Conservation (phyloP, 371 early-diverging fungal genomes). For the Chytridium lagenaria region DNA sequence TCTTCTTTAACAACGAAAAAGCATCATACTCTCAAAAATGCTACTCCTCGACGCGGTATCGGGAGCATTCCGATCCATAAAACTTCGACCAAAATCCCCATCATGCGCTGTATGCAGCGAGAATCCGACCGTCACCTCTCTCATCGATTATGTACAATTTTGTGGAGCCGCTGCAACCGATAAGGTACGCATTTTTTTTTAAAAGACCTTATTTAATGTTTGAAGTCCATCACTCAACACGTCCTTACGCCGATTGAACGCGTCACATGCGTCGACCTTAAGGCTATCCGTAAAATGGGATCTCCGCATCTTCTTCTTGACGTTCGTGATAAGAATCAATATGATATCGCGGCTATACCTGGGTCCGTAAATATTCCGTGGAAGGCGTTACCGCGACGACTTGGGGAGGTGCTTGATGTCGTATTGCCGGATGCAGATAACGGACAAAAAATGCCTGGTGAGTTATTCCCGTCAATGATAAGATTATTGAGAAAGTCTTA, state of each 20-base stretch:
- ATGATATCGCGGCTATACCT: constrained; percentile 79
- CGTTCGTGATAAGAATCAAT: constrained; percentile 84
- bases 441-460: too few relatives aligned
- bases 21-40: too few relatives aligned
- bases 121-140: constrained; percentile 72
- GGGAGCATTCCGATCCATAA: constrained; percentile 83
- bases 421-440: too few relatives aligned
- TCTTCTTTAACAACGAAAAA: too few relatives aligned
- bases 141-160: constrained; percentile 89
- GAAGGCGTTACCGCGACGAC: constrained; percentile 18
- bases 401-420: constrained; percentile 31
- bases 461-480: too few relatives aligned
- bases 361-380: constrained; percentile 54
- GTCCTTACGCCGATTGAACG: constrained; percentile 24
- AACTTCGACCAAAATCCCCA: constrained; percentile 69
- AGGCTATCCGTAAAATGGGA: constrained; percentile 22
- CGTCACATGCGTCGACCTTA: constrained; percentile 4
- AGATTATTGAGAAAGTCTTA: too few relatives aligned
- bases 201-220: neutral
- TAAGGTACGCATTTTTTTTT: constrained; percentile 52
- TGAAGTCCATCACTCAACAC: constrained; percentile 20
- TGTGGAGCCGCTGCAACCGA: constrained; percentile 84
- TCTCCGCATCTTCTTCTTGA: constrained; percentile 81
- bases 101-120: constrained; percentile 89
- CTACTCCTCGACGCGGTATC: constrained; percentile 79